phyloP scores from a whole-genome alignment of 805 yeast genomes.

The Babjeviella inositovora region DNA sequence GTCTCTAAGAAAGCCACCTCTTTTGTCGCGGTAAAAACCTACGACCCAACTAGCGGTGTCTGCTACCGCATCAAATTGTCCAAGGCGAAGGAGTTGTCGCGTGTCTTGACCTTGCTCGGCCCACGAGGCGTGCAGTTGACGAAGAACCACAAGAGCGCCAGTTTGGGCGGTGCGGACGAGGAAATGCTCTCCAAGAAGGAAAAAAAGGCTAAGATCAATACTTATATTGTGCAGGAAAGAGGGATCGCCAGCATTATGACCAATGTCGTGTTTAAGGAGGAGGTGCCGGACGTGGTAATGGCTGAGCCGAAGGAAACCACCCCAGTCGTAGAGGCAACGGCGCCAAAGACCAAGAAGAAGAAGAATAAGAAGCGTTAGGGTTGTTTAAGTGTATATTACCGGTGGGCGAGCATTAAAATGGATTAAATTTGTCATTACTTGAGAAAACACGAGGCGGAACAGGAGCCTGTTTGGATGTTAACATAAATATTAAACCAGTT shows the following conservation, averaged over 20 bases:
- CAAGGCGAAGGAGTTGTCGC: slow-evolving; percentile 58
- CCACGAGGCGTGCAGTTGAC: slow-evolving; percentile 39
- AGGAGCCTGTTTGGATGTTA: too few species aligned
- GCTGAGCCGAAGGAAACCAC: slow-evolving; percentile 3
- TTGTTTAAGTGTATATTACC: background rate
- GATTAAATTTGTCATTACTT: too few species aligned
- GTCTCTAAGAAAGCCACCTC: slow-evolving; percentile 10
- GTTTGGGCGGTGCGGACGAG: slow-evolving; percentile 4
- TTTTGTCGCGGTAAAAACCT: slow-evolving; percentile 38
- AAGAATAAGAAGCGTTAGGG: slow-evolving; percentile 2
- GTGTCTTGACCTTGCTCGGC: slow-evolving; percentile 59
- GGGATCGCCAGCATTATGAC: slow-evolving; percentile 25
- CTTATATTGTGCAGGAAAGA: slow-evolving; percentile 6
- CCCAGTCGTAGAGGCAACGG: slow-evolving; percentile 1
- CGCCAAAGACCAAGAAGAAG: slow-evolving; percentile 2
- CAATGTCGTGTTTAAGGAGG: slow-evolving; percentile 14
- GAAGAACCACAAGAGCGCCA: slow-evolving; percentile 5
- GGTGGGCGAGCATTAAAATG: too few species aligned
- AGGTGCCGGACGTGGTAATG: slow-evolving; percentile 3
- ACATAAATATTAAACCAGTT: too few species aligned
- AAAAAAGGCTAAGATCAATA: slow-evolving; percentile 2
- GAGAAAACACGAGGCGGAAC: too few species aligned
- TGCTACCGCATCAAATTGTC: slow-evolving; percentile 40
- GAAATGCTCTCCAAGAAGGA: too few species aligned
- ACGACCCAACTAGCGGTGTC: slow-evolving; percentile 48